phyloP scores from a whole-genome alignment of 2,329 filamentous ascomycete genomes.

The Trichoderma endophyticum region DNA sequence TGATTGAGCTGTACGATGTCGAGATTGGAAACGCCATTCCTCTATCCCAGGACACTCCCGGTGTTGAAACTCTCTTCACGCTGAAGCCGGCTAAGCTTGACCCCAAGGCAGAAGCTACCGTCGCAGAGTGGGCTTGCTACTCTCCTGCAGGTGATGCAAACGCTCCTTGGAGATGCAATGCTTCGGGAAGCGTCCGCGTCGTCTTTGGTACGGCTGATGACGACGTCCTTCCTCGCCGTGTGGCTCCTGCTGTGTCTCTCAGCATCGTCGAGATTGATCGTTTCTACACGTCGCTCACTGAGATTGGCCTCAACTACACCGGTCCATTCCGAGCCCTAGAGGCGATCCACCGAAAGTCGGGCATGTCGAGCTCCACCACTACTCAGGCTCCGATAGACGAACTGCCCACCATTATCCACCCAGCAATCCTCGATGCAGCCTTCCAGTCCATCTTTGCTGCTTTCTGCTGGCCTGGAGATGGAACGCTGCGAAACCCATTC shows the following conservation, averaged over 20 bases:
- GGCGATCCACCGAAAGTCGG: not conserved
- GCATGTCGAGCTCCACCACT: not conserved
- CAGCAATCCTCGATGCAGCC: not conserved
- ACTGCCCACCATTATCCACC: not conserved
- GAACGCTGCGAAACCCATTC: not conserved
- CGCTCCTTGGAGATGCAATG: not conserved
- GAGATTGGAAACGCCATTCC: constrained; percentile 10
- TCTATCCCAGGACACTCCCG: not conserved
- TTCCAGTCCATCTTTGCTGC: not conserved
- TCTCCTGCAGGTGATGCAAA: not conserved
- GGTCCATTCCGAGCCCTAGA: constrained; percentile 23
- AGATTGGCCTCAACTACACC: constrained; percentile 22
- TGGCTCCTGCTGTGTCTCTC: not conserved
- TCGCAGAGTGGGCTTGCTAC: constrained; percentile 16
- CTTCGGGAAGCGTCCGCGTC: not conserved
- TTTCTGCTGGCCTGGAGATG: not conserved
- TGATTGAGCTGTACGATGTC: constrained; percentile 8
- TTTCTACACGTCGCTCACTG: constrained; percentile 23
- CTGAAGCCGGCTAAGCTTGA: not conserved
- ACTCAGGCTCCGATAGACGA: not conserved
- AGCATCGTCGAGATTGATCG: constrained; percentile 21
- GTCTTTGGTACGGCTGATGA: not conserved
- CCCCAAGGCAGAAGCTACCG: not conserved
- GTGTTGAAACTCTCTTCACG: not conserved
- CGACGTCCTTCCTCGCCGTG: not conserved